A percentile compares a stretch with the other conserved stretches of the same genome.
phyloP scores from a whole-genome alignment of 495 filamentous ascomycete species.

The Penicillium angulare region DNA sequence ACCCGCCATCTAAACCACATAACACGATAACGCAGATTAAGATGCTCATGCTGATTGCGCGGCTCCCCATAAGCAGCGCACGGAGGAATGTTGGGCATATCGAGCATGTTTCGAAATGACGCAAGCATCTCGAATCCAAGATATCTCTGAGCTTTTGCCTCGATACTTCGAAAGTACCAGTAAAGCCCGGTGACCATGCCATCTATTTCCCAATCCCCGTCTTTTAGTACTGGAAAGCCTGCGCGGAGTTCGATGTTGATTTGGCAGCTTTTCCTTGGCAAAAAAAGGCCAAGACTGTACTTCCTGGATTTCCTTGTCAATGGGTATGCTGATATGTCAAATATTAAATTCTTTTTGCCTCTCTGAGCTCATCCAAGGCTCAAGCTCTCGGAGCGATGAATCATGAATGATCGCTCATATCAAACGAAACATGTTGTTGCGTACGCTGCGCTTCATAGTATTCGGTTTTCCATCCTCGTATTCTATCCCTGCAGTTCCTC shows the following conservation, averaged over 20 bases:
- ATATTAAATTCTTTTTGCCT: not conserved
- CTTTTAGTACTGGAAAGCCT: no score
- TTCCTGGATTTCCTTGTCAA: not conserved
- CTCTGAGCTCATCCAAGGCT: not conserved
- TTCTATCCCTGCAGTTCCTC: slow-evolving; percentile 75
- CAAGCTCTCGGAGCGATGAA: not conserved
- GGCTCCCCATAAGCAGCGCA: slow-evolving; percentile 11
- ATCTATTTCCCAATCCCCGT: no score
- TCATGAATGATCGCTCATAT: slow-evolving; percentile 38
- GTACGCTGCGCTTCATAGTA: slow-evolving; percentile 75
- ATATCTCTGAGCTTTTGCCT: no score
- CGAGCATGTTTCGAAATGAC: not conserved
- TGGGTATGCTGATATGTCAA: not conserved
- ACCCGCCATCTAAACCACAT: not conserved
- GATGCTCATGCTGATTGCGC: slow-evolving; percentile 8
- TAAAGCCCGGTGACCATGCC: no score
- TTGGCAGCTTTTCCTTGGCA: not conserved
- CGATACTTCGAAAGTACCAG: no score
- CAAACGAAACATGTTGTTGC: slow-evolving; percentile 75
- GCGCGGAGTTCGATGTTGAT: no score
- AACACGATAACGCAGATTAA: not conserved
- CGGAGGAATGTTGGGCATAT: slow-evolving; percentile 10
- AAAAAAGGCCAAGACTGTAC: not conserved
- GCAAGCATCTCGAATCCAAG: not conserved
- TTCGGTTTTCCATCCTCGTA: slow-evolving; percentile 73